Conservation (phyloP, 2,329 filamentous ascomycete species). For the Berkeleyomyces basicola region DNA sequence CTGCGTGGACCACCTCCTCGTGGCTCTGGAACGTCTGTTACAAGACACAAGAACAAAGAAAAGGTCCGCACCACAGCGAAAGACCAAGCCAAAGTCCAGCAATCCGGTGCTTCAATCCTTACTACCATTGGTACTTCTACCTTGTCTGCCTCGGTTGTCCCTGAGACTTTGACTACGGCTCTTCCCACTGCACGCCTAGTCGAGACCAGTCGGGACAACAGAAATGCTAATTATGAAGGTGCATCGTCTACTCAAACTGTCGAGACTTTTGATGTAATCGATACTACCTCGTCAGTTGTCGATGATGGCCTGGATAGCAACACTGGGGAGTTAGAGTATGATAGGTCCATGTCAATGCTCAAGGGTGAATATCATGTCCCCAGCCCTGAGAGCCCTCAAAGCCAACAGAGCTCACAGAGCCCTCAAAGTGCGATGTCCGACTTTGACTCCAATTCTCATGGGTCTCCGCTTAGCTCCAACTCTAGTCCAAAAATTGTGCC, state of each 20-base stretch:
- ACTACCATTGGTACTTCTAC: slow-evolving; percentile 12
- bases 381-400: neutral
- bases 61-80: slow-evolving; percentile 6
- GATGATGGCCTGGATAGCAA: neutral
- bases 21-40: slow-evolving; percentile 18
- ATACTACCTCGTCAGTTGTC: neutral
- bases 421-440: neutral
- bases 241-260: neutral
- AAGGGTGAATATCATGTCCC: slow-evolving; percentile 6
- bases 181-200: neutral
- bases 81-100: slow-evolving; percentile 7
- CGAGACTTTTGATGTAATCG: neutral
- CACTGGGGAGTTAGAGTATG: slow-evolving; percentile 8
- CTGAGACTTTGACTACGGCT: neutral
- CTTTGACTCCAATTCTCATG: neutral
- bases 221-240: neutral
- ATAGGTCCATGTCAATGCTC: slow-evolving; percentile 11
- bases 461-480: neutral
- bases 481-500: slow-evolving; percentile 13
- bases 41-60: slow-evolving; percentile 16
- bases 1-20: slow-evolving; percentile 26
- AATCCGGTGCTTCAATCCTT: slow-evolving; percentile 11
- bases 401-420: neutral
- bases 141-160: neutral
- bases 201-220: neutral